Evolutionary conservation across 2,329 filamentous ascomycete genomes (phyloP).

Genomic region (Apiospora kogelbergensis): DNA sequence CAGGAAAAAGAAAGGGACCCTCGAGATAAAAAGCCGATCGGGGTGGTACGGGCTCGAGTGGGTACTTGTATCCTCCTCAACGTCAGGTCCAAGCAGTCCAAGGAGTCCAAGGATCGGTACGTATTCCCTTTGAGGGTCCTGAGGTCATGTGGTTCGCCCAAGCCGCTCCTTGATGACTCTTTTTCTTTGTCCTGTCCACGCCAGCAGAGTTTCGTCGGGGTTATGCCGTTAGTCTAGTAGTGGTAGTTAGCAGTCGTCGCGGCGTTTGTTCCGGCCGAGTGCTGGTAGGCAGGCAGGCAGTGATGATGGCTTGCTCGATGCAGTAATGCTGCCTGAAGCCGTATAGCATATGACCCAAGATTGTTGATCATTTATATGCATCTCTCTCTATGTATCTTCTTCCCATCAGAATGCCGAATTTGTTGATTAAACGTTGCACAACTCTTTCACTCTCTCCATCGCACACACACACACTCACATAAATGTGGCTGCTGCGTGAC

Average conservation of each 20-base stretch:
- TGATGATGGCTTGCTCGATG: not conserved
- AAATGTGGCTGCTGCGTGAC: not conserved
- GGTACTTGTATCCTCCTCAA: not conserved
- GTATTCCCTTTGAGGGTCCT: not conserved
- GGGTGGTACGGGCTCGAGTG: not conserved
- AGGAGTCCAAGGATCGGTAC: not conserved
- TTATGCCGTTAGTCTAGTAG: not conserved
- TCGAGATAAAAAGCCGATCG: not conserved
- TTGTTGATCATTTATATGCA: not conserved
- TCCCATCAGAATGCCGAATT: not conserved
- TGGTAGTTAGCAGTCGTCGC: not conserved
- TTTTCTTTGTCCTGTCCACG: not conserved
- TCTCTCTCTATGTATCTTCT: too few species aligned
- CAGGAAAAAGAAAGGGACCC: not conserved
- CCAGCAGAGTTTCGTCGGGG: conserved; percentile 1
- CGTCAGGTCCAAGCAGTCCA: too few species aligned
- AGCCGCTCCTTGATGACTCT: conserved; percentile 1
- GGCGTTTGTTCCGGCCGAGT: not conserved
- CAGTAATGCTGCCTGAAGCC: not conserved
- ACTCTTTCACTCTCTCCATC: not conserved
- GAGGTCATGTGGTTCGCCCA: conserved; percentile 5
- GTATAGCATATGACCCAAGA: not conserved
- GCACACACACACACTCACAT: not conserved
- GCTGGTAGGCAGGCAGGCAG: not conserved
- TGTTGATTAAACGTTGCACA: not conserved